Conservation (phyloP, 108 stramenopile species). For the Cyclostephanos tholiformis region DNA sequence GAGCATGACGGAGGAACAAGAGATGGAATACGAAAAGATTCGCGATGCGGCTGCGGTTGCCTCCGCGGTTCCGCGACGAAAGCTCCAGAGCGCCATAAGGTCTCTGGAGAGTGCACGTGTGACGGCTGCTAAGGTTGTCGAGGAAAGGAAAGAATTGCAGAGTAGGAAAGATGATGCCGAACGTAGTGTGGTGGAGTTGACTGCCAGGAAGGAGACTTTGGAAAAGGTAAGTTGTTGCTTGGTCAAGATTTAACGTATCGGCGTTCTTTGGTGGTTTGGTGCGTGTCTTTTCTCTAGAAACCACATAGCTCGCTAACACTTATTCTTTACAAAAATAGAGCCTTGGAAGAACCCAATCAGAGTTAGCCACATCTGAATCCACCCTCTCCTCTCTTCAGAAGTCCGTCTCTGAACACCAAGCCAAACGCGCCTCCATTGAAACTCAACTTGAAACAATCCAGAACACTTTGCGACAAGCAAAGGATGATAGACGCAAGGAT, state of each 20-base stretch:
- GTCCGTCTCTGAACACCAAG: slow-evolving; percentile 55
- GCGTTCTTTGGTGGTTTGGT: background rate
- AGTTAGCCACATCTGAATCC: slow-evolving; percentile 61
- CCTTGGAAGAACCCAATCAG: slow-evolving; percentile 63
- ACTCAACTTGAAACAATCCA: slow-evolving; percentile 81
- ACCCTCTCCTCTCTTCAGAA: slow-evolving; percentile 60
- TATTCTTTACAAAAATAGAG: slow-evolving; percentile 44
- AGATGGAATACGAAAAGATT: slow-evolving; percentile 82
- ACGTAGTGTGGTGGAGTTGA: slow-evolving; percentile 55
- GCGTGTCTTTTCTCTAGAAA: background rate
- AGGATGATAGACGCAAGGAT: slow-evolving; percentile 77
- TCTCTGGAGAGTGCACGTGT: slow-evolving; percentile 71
- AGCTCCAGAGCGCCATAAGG: slow-evolving; percentile 54
- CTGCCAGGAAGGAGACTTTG: slow-evolving; percentile 60
- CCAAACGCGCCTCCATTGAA: slow-evolving; percentile 79
- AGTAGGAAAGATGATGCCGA: slow-evolving; percentile 57
- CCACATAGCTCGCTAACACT: background rate
- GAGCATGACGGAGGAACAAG: slow-evolving; percentile 78
- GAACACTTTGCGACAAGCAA: slow-evolving; percentile 78
- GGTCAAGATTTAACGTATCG: background rate
- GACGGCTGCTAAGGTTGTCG: slow-evolving; percentile 57
- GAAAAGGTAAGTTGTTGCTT: slow-evolving; percentile 50
- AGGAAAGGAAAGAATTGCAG: slow-evolving; percentile 68
- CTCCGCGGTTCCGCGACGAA: slow-evolving; percentile 67
- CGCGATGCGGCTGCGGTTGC: slow-evolving; percentile 83